Evolutionary conservation across 2,329 filamentous ascomycete species (phyloP).

Genomic region (Pyrenophora seminiperda): DNA sequence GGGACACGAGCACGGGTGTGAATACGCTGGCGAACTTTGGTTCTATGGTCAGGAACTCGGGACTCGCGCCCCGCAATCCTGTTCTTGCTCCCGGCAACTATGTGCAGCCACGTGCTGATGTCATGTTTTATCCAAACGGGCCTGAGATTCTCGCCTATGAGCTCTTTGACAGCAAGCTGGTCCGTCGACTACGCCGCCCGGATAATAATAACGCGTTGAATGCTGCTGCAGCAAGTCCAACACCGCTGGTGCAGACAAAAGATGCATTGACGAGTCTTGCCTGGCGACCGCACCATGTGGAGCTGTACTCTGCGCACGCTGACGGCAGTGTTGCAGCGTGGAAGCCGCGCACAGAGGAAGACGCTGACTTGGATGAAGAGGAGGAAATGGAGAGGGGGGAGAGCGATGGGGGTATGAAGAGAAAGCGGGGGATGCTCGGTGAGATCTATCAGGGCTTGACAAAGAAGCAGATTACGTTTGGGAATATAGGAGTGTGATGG

Average conservation of each 20-base stretch:
- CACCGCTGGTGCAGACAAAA: constrained; percentile 47
- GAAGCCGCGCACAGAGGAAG: constrained; percentile 65
- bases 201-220: constrained; percentile 10
- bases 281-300: constrained; percentile 73
- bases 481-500: constrained; percentile 25
- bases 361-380: constrained; percentile 50
- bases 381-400: constrained; percentile 46
- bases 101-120: constrained; percentile 62
- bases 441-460: constrained; percentile 80
- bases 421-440: constrained; percentile 78
- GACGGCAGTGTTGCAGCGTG: constrained; percentile 85
- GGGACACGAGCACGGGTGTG: constrained; percentile 78
- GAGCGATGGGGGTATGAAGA: constrained; percentile 52
- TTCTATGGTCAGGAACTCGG: constrained; percentile 74
- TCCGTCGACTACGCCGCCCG: constrained; percentile 69
- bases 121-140: constrained; percentile 79
- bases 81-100: constrained; percentile 65
- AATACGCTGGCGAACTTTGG: constrained; percentile 92
- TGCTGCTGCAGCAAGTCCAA: constrained; percentile 20
- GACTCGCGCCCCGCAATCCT: constrained; percentile 49
- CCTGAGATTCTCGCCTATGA: constrained; percentile 78
- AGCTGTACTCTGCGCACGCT: constrained; percentile 80
- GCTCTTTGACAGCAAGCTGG: constrained; percentile 73
- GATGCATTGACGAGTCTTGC: constrained; percentile 71
- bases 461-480: constrained; percentile 69